A percentile compares a stretch with the other conserved stretches of the same genome.
Conservation (phyloP, 805 yeast genomes). For the Saturnispora galanensis region DNA sequence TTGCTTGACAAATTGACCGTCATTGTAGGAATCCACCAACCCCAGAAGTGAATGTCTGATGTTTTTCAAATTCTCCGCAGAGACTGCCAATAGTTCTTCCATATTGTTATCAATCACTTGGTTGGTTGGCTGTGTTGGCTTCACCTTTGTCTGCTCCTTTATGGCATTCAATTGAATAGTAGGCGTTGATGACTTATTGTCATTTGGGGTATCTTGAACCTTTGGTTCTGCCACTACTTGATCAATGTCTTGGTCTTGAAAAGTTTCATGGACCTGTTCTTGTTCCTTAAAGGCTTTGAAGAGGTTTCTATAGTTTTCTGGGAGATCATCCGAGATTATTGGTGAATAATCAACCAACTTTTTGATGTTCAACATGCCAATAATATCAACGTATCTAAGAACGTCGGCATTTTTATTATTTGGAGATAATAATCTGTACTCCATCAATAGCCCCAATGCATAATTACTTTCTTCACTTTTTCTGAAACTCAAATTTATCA, state of each 20-base stretch:
- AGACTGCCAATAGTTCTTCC: slow-evolving; percentile 51
- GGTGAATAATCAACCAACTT: slow-evolving; percentile 27
- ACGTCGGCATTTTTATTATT: slow-evolving; percentile 25
- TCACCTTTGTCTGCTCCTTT: slow-evolving; percentile 3
- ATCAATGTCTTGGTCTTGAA: not conserved
- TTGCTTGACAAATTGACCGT: slow-evolving; percentile 18
- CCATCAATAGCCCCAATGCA: slow-evolving; percentile 12
- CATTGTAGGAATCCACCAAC: slow-evolving; percentile 24
- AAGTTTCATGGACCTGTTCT: not conserved
- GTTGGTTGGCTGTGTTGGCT: slow-evolving; percentile 10
- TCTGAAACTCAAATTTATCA: slow-evolving; percentile 20
- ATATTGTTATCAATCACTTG: slow-evolving; percentile 40
- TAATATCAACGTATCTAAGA: slow-evolving; percentile 35
- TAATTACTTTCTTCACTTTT: slow-evolving; percentile 14
- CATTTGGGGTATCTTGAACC: not conserved
- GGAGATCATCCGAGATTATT: slow-evolving; percentile 17
- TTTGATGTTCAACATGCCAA: slow-evolving; percentile 35
- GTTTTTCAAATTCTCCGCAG: slow-evolving; percentile 67
- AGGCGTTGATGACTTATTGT: not conserved
- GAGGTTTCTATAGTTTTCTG: slow-evolving; percentile 19
- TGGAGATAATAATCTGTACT: slow-evolving; percentile 13
- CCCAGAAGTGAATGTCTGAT: slow-evolving; percentile 67
- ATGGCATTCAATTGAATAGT: not conserved
- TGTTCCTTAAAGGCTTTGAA: slow-evolving; percentile 14
- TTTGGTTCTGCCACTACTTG: not conserved